These are phyloP conservation scores for Pyricularia sp. DNA, from an alignment of 2,329 filamentous ascomycete species.

Conservation along the genomic window DNA sequence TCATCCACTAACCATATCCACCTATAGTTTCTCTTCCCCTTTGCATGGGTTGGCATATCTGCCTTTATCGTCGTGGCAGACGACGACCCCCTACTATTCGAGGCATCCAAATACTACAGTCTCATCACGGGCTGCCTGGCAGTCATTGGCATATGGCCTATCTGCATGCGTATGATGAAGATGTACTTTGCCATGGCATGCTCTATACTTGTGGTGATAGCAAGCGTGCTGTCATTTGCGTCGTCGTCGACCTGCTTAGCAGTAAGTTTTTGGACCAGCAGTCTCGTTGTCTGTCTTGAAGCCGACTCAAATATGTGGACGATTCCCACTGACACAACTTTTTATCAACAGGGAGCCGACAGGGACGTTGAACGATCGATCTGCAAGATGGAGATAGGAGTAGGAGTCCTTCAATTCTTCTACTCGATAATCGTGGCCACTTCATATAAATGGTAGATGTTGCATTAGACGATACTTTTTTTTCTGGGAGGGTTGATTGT, in stretches of 20 bases:
- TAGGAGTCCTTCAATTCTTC: constrained; percentile 4
- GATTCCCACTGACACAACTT: background rate
- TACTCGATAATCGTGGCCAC: constrained; percentile 4
- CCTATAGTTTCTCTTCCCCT: constrained; percentile 3
- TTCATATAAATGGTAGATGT: constrained; percentile 6
- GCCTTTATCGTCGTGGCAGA: constrained; percentile 6
- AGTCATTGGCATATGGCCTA: constrained; percentile 4
- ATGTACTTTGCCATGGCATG: constrained; percentile 5
- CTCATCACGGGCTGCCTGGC: constrained; percentile 4
- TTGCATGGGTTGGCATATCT: constrained; percentile 4
- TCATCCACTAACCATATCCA: background rate
- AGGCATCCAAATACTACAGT: constrained; percentile 6
- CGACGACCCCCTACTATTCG: background rate
- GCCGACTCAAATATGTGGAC: no score
- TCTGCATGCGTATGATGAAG: constrained; percentile 1
- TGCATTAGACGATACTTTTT: background rate
- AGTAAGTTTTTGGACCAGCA: background rate
- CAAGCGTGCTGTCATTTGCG: constrained; percentile 4
- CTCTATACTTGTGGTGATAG: background rate
- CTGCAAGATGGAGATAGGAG: constrained; percentile 6
- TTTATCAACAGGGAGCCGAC: constrained; percentile 2
- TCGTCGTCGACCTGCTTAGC: constrained; percentile 4
- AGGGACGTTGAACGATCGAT: background rate
- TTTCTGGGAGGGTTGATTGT: background rate
- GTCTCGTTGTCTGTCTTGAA: background rate